Conservation (phyloP, 2,329 filamentous ascomycete species). For the Fusarium sp. region DNA sequence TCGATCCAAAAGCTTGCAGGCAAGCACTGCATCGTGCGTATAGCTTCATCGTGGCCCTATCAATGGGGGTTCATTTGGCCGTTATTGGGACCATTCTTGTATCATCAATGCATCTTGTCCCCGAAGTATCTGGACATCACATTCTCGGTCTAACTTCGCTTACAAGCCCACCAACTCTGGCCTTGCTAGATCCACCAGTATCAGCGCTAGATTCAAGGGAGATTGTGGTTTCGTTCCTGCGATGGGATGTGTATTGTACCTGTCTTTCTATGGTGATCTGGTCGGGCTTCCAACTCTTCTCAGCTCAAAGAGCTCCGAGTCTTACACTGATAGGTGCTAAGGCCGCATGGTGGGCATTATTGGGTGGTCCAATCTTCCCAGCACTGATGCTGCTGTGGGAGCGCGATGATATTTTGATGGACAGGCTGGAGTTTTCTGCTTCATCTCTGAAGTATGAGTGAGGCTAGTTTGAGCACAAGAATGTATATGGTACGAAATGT, state of each 20-base stretch:
- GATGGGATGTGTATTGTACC: constrained; percentile 45
- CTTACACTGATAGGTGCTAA: not conserved
- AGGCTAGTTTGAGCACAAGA: not conserved
- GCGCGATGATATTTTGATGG: constrained; percentile 26
- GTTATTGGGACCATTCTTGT: constrained; percentile 26
- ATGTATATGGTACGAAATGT: not conserved
- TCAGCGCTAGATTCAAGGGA: constrained; percentile 14
- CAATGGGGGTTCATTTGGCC: constrained; percentile 10
- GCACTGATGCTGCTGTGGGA: constrained; percentile 39
- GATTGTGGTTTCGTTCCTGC: constrained; percentile 40
- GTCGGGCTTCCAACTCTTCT: constrained; percentile 30
- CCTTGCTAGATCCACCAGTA: constrained; percentile 26
- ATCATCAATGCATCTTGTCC: constrained; percentile 6
- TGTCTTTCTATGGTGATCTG: constrained; percentile 37
- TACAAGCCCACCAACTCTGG: constrained; percentile 28
- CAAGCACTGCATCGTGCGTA: constrained; percentile 19
- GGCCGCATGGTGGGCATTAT: not conserved
- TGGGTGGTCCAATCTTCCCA: constrained; percentile 39
- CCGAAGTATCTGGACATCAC: constrained; percentile 21
- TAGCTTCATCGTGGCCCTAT: constrained; percentile 17
- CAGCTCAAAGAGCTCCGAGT: not conserved
- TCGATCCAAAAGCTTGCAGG: not conserved
- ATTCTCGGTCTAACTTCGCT: constrained; percentile 37
- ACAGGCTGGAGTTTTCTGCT: not conserved
- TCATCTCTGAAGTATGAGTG: constrained; percentile 15